These are phyloP conservation scores for Candida nanaspora DNA, from an alignment of 805 yeast genomes.

Conservation along the genomic window DNA sequence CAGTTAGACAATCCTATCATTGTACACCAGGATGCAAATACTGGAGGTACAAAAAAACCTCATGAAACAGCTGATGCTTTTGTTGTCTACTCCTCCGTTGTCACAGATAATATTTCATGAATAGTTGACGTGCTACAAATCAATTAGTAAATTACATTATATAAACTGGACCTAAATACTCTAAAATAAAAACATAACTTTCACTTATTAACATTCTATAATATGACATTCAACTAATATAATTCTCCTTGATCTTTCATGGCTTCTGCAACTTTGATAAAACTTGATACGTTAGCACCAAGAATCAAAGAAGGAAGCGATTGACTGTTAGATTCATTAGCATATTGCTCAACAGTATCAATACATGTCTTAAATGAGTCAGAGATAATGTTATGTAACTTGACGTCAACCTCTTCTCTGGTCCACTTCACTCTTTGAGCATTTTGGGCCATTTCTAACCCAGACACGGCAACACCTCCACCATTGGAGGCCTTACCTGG, in stretches of 20 bases:
- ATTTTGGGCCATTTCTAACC: constrained; percentile 99
- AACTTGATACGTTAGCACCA: constrained; percentile 99
- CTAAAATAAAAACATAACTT: too few species aligned
- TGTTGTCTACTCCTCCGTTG: not conserved
- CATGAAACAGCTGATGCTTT: not conserved
- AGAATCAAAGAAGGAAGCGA: constrained; percentile 89
- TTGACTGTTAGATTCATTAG: constrained; percentile 58
- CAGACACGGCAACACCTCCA: constrained; percentile 99
- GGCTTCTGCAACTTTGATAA: constrained; percentile 96
- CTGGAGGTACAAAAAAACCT: too few species aligned
- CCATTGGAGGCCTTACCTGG: constrained; percentile 99
- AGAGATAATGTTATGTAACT: constrained; percentile 88
- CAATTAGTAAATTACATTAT: too few species aligned
- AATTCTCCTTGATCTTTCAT: constrained; percentile 99
- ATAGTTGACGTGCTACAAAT: too few species aligned
- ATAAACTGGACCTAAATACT: too few species aligned
- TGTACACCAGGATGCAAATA: too few species aligned
- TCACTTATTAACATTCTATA: too few species aligned
- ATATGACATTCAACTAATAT: too few species aligned
- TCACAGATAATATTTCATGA: not conserved
- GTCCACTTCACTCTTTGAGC: constrained; percentile 91
- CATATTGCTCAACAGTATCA: constrained; percentile 74
- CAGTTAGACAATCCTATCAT: too few species aligned
- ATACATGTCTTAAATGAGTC: constrained; percentile 90
- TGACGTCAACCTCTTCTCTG: constrained; percentile 83